These are phyloP conservation scores for Talaromyces amestolkiae DNA, from an alignment of 2,329 filamentous ascomycete species.

Conservation along the genomic window DNA sequence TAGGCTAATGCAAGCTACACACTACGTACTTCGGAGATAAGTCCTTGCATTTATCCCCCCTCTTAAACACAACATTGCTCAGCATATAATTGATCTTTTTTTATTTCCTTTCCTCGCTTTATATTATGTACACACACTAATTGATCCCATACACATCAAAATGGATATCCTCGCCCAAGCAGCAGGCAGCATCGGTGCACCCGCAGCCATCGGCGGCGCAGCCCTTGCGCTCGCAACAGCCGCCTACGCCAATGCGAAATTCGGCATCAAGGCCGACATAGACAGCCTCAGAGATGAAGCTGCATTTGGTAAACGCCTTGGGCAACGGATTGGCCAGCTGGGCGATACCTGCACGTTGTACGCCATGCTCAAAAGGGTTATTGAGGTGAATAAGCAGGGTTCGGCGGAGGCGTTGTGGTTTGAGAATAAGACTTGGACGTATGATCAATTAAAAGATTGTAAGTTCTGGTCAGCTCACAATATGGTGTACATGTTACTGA, in stretches of 20 bases:
- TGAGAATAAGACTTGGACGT: constrained; percentile 50
- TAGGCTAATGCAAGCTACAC: not conserved
- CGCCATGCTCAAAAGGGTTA: constrained; percentile 42
- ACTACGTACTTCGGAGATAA: not conserved
- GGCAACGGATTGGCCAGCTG: constrained; percentile 35
- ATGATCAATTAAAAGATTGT: constrained; percentile 45
- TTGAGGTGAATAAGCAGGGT: constrained; percentile 40
- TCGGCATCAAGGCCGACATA: constrained; percentile 43
- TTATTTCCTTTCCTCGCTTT: no score
- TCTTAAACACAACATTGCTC: not conserved
- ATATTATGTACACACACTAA: not conserved
- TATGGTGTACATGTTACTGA: no score
- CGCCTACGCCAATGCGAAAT: constrained; percentile 46
- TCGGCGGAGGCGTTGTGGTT: constrained; percentile 48
- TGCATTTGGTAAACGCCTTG: constrained; percentile 34
- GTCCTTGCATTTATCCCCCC: not conserved
- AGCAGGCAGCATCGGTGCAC: constrained; percentile 4
- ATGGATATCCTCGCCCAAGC: constrained; percentile 19
- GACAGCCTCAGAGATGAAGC: constrained; percentile 34
- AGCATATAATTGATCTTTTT: no score
- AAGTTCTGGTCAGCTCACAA: constrained; percentile 20
- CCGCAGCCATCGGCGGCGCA: constrained; percentile 26
- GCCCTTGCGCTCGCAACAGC: constrained; percentile 36
- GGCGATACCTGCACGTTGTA: constrained; percentile 44
- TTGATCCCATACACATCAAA: not conserved